Evolutionary conservation across 805 yeast genomes (phyloP), one percentile per base, ranked within the genome.

Genomic region (Zygotorulaspora florentina): DNA sequence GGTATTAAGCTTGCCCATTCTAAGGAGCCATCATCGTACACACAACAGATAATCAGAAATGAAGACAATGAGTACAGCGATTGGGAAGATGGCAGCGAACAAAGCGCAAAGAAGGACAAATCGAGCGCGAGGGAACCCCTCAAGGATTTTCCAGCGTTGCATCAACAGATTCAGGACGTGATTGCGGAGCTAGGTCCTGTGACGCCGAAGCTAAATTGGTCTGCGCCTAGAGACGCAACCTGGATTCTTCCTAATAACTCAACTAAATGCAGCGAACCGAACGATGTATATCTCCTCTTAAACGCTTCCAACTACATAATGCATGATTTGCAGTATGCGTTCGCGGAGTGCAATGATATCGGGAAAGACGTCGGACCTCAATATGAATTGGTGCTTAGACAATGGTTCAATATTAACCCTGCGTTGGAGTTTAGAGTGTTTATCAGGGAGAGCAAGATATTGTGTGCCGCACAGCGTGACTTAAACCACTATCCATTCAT

Each of bases 171-270:
- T 13, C 67, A 68, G 29, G 47, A 55, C 0, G 59, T 72, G 0
- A 76, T 93, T 11, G 48, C 53, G 2, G 69, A 72, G 35, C 68
- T 75, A 39, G 84, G 85, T 0, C 68, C 79, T 1, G 87, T 89
- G 2, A 75, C 87, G 1, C 98, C 98, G 1, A 93, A 93, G 59
- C 69, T 91, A 55, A 93, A 93, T 70, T 93, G 99, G 99, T 88
- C 97, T 0, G 85, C 96, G 1, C 99, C 99, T 1, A 83, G 82
- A 59, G 99, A 93, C 67, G 87, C 98, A 1, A 77, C 82, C 0
- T 93, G 98, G 99, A 91, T 93, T 16, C 68, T 85, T 57, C 75
- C 93, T 2, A 80, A 85, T 27, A 86, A 87, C 57, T 75, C 87
- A 2, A 76, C 85, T 75, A 76, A 79, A 57, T 90, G 98, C 58